Evolutionary conservation across 768 basidiomycete species (phyloP), one percentile per base, ranked within the genome.

Genomic region (Podaxis sp.): DNA sequence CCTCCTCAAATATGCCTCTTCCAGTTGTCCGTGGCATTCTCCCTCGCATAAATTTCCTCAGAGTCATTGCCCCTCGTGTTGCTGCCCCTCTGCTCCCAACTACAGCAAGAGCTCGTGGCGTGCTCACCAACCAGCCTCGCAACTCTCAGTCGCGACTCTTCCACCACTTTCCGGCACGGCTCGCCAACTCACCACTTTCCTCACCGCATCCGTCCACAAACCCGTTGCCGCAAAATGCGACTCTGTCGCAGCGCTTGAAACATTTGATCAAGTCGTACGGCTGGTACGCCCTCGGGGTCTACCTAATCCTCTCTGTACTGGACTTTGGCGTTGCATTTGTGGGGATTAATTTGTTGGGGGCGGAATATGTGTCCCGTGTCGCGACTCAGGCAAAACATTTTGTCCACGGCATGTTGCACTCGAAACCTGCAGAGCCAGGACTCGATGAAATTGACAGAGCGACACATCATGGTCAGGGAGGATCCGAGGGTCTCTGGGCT

Each of bases 271-370:
- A 90, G 70, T 84, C 90, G 3, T 97, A 98, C 71, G 96, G 96
- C 32, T 94, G 92, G 91, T 96, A 95, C 70, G 94, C 97, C 18
- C 81, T 98, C 28, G 95, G 91, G 35, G 87, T 98, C 25, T 99
- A 99, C 77, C 47, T 88, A 63, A 69, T 88, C 53, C 70, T 98
- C 57, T 82, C 84, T 44, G 76, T 79, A 5, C 69, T 95, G 70
- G 97, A 99, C 72, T 94, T 98, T 70, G 76, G 83, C 37, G 79
- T 97, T 67, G 86, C 91, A 0, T 97, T 97, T 70, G 82, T 86
- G 50, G 86, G 86, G 55, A 86, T 99, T 69, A 89, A 92, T 66
- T 77, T 93, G 46, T 77, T 97, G 36, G 97, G 97, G 48, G 93
- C 94, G 1, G 95, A 98, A 51, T 87, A 92, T 64, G 95, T 98